These are phyloP conservation scores for Dentipellis fragilis DNA, from an alignment of 768 basidiomycete genomes.

Conservation along the genomic window DNA sequence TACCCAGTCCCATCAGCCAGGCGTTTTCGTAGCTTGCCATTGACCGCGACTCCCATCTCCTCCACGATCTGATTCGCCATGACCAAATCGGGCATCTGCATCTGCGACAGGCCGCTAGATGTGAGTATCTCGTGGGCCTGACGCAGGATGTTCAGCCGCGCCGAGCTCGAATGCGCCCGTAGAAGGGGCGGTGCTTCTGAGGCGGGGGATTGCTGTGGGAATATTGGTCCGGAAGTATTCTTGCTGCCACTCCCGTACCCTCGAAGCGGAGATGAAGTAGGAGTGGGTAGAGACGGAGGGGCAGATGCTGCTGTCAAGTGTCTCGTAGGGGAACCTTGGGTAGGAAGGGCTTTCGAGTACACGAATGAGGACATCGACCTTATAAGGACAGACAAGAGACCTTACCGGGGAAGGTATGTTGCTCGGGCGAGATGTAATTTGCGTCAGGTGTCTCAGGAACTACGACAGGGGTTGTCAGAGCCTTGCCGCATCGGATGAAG, in stretches of 20 bases:
- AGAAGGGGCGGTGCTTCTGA: slow-evolving; percentile 17
- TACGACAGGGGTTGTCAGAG: not conserved
- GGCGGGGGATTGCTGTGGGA: not conserved
- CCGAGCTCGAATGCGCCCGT: slow-evolving; percentile 29
- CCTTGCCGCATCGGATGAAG: not conserved
- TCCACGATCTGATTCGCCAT: slow-evolving; percentile 35
- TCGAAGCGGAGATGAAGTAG: slow-evolving; percentile 4
- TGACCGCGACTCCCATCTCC: slow-evolving; percentile 35
- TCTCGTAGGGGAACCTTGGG: too few relatives aligned
- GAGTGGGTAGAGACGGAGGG: slow-evolving; percentile 20
- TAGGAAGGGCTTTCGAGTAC: not conserved
- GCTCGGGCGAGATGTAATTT: not conserved
- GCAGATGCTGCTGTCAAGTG: not conserved
- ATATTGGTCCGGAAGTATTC: not conserved
- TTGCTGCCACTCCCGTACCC: not conserved
- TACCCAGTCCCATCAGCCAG: not conserved
- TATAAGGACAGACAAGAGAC: too few relatives aligned
- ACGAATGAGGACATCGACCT: too few relatives aligned
- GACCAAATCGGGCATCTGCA: slow-evolving; percentile 37
- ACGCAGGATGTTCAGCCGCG: slow-evolving; percentile 33
- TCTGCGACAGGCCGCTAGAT: slow-evolving; percentile 33
- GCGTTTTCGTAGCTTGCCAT: slow-evolving; percentile 27
- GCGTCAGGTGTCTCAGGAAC: slow-evolving; percentile 1
- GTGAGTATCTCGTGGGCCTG: slow-evolving; percentile 33
- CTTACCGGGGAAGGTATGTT: too few relatives aligned